Percentiles rank a stretch among this genome's conserved stretches.
phyloP scores from a whole-genome alignment of 257 asterid genomes.

The Forsythia viridissima region DNA sequence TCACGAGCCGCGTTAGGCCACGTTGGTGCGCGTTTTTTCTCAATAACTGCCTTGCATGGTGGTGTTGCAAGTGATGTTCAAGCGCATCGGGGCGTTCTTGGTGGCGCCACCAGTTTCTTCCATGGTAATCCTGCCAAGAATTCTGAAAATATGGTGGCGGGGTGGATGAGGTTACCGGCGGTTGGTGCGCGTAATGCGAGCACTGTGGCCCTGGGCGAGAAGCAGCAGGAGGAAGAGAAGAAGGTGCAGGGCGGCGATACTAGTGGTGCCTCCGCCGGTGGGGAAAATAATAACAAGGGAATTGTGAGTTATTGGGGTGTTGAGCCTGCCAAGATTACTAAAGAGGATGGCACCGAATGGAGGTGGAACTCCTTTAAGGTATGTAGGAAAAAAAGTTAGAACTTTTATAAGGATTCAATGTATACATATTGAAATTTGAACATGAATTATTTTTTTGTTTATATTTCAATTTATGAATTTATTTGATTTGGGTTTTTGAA shows the following conservation, averaged over 20 bases:
- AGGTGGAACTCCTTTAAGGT: constrained; percentile 77
- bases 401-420: background rate
- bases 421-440: background rate
- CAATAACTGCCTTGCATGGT: constrained; percentile 32
- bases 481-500: background rate
- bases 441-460: background rate
- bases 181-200: constrained; percentile 43
- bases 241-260: constrained; percentile 16
- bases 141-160: constrained; percentile 24
- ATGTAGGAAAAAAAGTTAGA: background rate
- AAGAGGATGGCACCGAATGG: constrained; percentile 80
- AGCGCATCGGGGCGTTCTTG: constrained; percentile 7
- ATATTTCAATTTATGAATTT: background rate
- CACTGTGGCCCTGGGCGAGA: constrained; percentile 56
- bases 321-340: constrained; percentile 45
- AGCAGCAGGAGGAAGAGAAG: constrained; percentile 33
- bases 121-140: constrained; percentile 14
- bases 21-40: constrained; percentile 47
- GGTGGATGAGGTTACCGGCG: constrained; percentile 34
- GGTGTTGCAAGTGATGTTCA: constrained; percentile 23
- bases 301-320: constrained; percentile 78
- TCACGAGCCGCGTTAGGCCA: constrained; percentile 37
- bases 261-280: constrained; percentile 25
- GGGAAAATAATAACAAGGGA: constrained; percentile 25
- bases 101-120: constrained; percentile 16